These are phyloP conservation scores for Cladosporium halotolerans DNA, from an alignment of 2,329 filamentous ascomycete species.

Conservation along the genomic window DNA sequence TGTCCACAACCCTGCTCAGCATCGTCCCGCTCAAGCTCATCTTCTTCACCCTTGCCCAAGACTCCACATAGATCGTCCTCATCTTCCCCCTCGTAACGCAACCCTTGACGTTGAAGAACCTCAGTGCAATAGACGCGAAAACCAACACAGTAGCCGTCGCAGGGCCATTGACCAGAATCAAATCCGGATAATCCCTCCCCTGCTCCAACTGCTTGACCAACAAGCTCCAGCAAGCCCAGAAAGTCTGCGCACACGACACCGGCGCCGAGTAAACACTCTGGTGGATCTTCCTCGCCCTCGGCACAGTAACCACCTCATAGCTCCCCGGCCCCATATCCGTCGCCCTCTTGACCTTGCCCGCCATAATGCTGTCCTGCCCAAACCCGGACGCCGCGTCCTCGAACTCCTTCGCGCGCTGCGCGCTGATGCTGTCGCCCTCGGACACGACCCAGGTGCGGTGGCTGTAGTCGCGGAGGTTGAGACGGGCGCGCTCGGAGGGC, in stretches of 20 bases:
- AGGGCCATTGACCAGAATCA: slow-evolving; percentile 82
- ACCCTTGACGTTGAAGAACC: slow-evolving; percentile 42
- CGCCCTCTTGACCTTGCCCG: slow-evolving; percentile 14
- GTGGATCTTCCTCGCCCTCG: slow-evolving; percentile 73
- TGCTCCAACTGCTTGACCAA: slow-evolving; percentile 33
- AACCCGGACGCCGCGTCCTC: slow-evolving; percentile 38
- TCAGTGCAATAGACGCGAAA: slow-evolving; percentile 50
- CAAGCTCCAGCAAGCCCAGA: slow-evolving; percentile 56
- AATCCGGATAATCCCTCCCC: slow-evolving; percentile 53
- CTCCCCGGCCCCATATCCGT: slow-evolving; percentile 30
- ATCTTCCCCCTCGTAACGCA: slow-evolving; percentile 47
- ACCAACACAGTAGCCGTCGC: slow-evolving; percentile 77
- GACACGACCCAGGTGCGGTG: slow-evolving; percentile 79
- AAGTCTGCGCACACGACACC: slow-evolving; percentile 58
- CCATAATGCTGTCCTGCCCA: slow-evolving; percentile 17
- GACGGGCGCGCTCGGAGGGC: slow-evolving; percentile 16
- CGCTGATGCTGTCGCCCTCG: slow-evolving; percentile 68
- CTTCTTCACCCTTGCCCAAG: slow-evolving; percentile 77
- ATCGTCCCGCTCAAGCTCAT: slow-evolving; percentile 81
- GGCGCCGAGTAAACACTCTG: slow-evolving; percentile 72
- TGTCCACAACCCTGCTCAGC: slow-evolving; percentile 64
- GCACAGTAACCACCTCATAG: slow-evolving; percentile 62
- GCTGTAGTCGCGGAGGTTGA: slow-evolving; percentile 40
- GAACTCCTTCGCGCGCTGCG: slow-evolving; percentile 57
- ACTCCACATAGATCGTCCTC: slow-evolving; percentile 81